These are phyloP conservation scores for Elsinoe batatas DNA, from an alignment of 2,329 filamentous ascomycete genomes.

Conservation along the genomic window DNA sequence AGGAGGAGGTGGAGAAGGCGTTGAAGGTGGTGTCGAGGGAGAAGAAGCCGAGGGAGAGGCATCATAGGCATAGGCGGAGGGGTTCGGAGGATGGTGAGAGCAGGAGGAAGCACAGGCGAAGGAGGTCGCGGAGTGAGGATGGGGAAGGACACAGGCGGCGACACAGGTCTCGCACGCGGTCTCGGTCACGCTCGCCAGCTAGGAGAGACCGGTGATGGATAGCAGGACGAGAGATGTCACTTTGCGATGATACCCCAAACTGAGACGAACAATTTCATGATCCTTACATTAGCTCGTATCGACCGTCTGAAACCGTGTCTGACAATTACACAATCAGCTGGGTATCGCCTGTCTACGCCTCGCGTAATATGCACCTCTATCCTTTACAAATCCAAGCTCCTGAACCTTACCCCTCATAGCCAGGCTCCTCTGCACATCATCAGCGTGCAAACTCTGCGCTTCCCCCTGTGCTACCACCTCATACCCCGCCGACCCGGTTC, in stretches of 20 bases:
- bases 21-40: conserved; percentile 43
- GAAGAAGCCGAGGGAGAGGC: conserved; percentile 24
- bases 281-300: neutral
- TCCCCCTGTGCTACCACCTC: neutral
- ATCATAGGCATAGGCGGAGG: conserved; percentile 13
- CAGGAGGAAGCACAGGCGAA: conserved; percentile 15
- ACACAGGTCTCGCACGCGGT: conserved; percentile 4
- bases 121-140: conserved; percentile 13
- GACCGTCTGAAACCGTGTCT: neutral
- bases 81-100: conserved; percentile 14
- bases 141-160: conserved; percentile 9
- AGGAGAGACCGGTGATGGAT: neutral
- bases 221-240: neutral
- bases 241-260: neutral
- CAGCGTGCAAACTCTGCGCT: neutral
- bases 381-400: neutral
- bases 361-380: neutral
- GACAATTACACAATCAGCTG: neutral
- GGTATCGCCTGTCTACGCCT: neutral
- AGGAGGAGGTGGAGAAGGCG: conserved; percentile 71
- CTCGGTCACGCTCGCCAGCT: neutral
- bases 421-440: neutral
- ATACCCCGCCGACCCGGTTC: conserved; percentile 28
- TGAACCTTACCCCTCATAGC: neutral
- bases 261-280: neutral